Conservation (phyloP, 495 filamentous ascomycete genomes). For the Thermochaetoides thermophila region DNA sequence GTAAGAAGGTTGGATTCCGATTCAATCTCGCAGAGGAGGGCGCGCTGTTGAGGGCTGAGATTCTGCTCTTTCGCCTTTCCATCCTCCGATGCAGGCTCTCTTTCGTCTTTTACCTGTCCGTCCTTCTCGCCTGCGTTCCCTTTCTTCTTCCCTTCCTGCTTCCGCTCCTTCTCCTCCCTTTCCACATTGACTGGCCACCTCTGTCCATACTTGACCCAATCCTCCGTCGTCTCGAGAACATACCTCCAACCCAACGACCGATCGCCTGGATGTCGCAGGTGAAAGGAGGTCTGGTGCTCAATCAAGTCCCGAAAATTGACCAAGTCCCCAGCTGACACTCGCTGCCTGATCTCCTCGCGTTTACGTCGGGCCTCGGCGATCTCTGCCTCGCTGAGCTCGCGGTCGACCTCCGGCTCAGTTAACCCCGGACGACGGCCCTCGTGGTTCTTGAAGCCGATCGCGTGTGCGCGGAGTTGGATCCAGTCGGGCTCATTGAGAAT, state of each 20-base stretch:
- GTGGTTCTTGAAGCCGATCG: slow-evolving; percentile 6
- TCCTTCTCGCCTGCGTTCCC: neutral
- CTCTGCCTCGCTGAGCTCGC: slow-evolving; percentile 1
- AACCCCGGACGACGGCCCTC: slow-evolving; percentile 4
- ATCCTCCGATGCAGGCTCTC: neutral
- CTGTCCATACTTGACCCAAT: slow-evolving; percentile 9
- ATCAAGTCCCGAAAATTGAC: slow-evolving; percentile 12
- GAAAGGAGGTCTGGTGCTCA: slow-evolving; percentile 2
- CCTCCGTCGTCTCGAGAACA: slow-evolving; percentile 8
- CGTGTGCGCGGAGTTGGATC: slow-evolving; percentile 1
- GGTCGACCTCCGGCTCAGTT: neutral
- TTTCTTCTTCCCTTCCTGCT: slow-evolving; percentile 1
- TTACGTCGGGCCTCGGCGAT: slow-evolving; percentile 1
- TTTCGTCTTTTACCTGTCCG: neutral
- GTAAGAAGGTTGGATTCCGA: neutral
- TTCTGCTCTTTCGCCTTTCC: neutral
- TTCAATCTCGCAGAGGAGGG: slow-evolving; percentile 1
- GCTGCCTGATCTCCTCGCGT: neutral
- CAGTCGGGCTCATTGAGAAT: slow-evolving; percentile 5
- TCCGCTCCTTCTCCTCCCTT: slow-evolving; percentile 1
- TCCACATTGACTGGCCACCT: slow-evolving; percentile 5
- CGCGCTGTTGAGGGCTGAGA: slow-evolving; percentile 3
- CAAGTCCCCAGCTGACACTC: neutral
- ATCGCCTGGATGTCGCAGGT: slow-evolving; percentile 6
- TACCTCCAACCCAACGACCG: slow-evolving; percentile 9